phyloP scores from a whole-genome alignment of 768 basidiomycete species.

The Lanmaoa pseudosensibilis region DNA sequence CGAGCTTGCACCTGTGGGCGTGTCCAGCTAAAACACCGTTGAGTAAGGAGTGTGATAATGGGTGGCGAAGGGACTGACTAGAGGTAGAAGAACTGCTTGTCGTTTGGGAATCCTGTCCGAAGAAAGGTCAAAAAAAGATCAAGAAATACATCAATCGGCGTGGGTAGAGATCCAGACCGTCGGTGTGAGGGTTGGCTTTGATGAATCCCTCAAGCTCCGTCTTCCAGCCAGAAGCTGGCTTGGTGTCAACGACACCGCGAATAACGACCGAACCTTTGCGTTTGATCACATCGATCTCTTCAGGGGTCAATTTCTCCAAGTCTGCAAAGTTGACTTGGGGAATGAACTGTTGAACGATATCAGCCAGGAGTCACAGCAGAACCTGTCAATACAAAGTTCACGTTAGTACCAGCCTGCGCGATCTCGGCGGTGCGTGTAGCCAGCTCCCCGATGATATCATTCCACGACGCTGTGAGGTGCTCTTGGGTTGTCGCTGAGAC shows the following conservation, averaged over 20 bases:
- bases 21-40: conserved; percentile 40
- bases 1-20: conserved; percentile 65
- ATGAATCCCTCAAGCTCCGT: conserved; percentile 54
- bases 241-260: conserved; percentile 55
- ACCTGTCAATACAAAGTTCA: conserved; percentile 25
- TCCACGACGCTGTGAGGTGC: conserved; percentile 55
- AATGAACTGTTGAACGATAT: conserved; percentile 43
- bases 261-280: conserved; percentile 62
- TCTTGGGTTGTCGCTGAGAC: conserved; percentile 48
- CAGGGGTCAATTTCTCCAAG: conserved; percentile 45
- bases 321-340: conserved; percentile 62
- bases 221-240: conserved; percentile 60
- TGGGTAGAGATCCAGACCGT: conserved; percentile 39
- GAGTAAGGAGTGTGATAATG: not conserved
- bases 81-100: conserved; percentile 74
- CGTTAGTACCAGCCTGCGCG: conserved; percentile 47
- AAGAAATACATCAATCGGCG: not conserved
- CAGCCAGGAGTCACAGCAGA: not conserved
- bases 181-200: conserved; percentile 52
- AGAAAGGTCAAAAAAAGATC: too few species aligned
- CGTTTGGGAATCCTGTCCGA: conserved; percentile 48
- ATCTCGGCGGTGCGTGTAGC: conserved; percentile 46
- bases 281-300: conserved; percentile 50
- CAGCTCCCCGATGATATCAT: conserved; percentile 54
- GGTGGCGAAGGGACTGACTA: conserved; percentile 47